A percentile compares a stretch with the other conserved stretches of the same genome.
Evolutionary conservation across 78 protist species (phyloP).

Genomic region (Guillardia theta): DNA sequence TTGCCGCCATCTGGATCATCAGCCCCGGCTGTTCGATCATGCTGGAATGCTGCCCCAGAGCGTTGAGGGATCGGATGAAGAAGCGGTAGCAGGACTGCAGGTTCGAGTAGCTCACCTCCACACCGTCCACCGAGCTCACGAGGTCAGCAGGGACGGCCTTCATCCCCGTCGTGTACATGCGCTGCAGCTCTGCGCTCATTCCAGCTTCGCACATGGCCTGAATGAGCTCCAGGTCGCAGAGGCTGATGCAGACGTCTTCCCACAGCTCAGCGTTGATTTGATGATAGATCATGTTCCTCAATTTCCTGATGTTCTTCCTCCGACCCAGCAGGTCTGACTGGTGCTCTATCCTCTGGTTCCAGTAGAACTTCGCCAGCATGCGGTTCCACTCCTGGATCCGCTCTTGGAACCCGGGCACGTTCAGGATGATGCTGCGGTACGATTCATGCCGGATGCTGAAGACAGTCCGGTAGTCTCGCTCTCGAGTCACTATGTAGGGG

Average conservation of each 20-base stretch:
- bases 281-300: neutral
- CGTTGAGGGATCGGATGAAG: neutral
- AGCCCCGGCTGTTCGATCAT: slow-evolving; percentile 14
- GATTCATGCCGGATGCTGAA: neutral
- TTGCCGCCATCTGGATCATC: slow-evolving; percentile 13
- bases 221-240: neutral
- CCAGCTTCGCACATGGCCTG: slow-evolving; percentile 25
- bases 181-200: neutral
- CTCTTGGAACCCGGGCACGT: neutral
- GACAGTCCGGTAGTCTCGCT: neutral
- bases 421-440: neutral
- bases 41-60: neutral
- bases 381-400: neutral
- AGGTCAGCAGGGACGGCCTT: neutral
- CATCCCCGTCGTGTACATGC: neutral
- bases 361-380: neutral
- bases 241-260: neutral
- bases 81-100: neutral
- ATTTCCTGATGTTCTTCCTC: neutral
- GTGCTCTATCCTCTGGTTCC: neutral
- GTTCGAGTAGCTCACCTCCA: neutral
- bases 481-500: neutral
- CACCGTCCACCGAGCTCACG: neutral
- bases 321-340: neutral
- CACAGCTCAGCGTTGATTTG: neutral